Base-by-base conservation (phyloP, 2,329 filamentous ascomycete genomes). In the Tolypocladium inflatum region DNA sequence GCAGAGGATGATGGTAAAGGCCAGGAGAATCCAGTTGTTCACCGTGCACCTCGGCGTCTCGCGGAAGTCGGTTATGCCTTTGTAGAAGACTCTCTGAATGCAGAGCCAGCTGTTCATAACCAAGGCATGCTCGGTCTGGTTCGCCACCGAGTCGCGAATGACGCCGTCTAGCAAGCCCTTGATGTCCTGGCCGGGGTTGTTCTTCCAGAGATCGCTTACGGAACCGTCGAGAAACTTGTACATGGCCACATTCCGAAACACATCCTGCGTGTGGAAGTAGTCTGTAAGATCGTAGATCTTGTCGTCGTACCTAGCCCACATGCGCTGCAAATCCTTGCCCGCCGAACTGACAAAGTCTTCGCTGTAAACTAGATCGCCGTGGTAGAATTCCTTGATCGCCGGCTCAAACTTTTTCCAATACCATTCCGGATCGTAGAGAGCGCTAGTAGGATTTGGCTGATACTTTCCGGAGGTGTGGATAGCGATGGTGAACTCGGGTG, bases 21-120 rank as follows among this genome's bases (percentile, higher is more conserved):
- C 86, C 56, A 97, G 78, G 59, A 99, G 78, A 62, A 97, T 86
- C 73, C 91, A 97, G 75, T 93, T 93, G 78, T 96, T 96, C 67
- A 91, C 86, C 66, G 90, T 85, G 71, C 94, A 99, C 63, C 80
- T 83, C 2, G 91, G 71, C 1, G 82, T 79, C 23, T 89, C 76
- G 54, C 94, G 85, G 80, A 97, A 97, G 72, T 99, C 94, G 0
- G 85, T 82, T 61, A 86, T 87, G 55, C 93, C 94, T 55, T 88
- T 80, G 66, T 91, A 94, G 72, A 96, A 97, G 23, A 84, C 80
- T 64, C 91, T 89, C 66, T 92, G 81, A 63, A 97, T 81, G 71
- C 94, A 99, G 65, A 86, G 86, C 66, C 91, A 73, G 62, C 85
- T 90, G 73, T 90, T 89, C 30, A 70, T 61, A 56, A 89, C 80